phyloP scores from a whole-genome alignment of 345 rosid species.

The Lepidium aucheri region DNA sequence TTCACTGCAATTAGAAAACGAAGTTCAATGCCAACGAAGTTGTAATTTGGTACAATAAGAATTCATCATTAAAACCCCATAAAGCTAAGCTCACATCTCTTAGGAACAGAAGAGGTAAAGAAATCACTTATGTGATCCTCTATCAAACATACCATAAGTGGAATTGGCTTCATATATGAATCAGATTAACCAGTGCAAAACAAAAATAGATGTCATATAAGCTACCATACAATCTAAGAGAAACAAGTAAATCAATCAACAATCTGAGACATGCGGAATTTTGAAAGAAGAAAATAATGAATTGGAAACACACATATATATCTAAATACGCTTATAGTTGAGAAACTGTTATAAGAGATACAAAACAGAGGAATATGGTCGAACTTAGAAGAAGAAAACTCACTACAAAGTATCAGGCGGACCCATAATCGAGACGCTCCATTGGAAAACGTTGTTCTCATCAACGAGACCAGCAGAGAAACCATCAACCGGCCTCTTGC shows the following conservation, averaged over 20 bases:
- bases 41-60: neutral
- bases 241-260: neutral
- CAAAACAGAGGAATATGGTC: neutral
- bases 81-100: neutral
- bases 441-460: slow-evolving; percentile 62
- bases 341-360: neutral
- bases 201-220: neutral
- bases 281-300: neutral
- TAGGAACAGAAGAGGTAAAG: neutral
- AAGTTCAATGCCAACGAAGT: neutral
- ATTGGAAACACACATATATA: neutral
- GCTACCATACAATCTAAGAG: neutral
- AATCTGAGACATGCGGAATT: neutral
- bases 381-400: slow-evolving; percentile 13
- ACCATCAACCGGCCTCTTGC: slow-evolving; percentile 86
- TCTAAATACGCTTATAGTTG: neutral
- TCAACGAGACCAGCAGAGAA: slow-evolving; percentile 90
- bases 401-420: slow-evolving; percentile 86
- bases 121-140: neutral
- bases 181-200: neutral
- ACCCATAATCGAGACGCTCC: slow-evolving; percentile 84
- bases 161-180: neutral
- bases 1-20: slow-evolving; percentile 40
- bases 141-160: neutral
- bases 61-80: neutral